phyloP scores from a whole-genome alignment of 169 alveolate genomes.

The Plasmodium billcollinsi region DNA sequence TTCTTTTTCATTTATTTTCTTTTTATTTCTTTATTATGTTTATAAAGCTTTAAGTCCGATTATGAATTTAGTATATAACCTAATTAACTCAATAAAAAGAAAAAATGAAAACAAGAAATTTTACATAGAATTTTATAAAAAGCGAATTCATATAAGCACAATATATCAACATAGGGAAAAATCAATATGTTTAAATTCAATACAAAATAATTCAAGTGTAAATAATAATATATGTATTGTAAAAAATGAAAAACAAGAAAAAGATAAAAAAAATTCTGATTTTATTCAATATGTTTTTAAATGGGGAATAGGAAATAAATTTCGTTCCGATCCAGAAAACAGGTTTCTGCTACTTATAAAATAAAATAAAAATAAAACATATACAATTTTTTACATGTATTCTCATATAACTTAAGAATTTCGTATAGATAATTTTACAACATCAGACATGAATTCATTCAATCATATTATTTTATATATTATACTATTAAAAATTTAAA shows the following conservation, averaged over 20 bases:
- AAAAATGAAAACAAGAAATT: background rate
- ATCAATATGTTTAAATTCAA: conserved; percentile 13
- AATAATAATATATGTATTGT: background rate
- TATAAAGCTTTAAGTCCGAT: background rate
- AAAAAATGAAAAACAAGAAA: background rate
- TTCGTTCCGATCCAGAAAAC: conserved; percentile 82
- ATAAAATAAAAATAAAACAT: conserved; percentile 20
- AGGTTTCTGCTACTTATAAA: conserved; percentile 59
- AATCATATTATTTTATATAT: too few species aligned
- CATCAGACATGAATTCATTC: too few species aligned
- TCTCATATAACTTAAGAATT: too few species aligned
- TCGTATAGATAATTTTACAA: too few species aligned
- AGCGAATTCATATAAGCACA: conserved; percentile 27
- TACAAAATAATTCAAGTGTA: conserved; percentile 10
- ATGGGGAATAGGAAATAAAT: conserved; percentile 88
- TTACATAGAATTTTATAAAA: background rate
- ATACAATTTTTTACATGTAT: background rate
- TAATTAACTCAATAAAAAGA: background rate
- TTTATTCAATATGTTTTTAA: conserved; percentile 81
- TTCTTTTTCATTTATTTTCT: too few species aligned
- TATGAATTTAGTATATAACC: conserved; percentile 11
- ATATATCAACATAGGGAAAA: conserved; percentile 49
- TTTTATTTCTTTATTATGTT: background rate
- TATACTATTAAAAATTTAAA: too few species aligned
- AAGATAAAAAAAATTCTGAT: conserved; percentile 20